phyloP scores from a whole-genome alignment of 495 filamentous ascomycete genomes.

The Pseudoneurospora amorphoporcata region DNA sequence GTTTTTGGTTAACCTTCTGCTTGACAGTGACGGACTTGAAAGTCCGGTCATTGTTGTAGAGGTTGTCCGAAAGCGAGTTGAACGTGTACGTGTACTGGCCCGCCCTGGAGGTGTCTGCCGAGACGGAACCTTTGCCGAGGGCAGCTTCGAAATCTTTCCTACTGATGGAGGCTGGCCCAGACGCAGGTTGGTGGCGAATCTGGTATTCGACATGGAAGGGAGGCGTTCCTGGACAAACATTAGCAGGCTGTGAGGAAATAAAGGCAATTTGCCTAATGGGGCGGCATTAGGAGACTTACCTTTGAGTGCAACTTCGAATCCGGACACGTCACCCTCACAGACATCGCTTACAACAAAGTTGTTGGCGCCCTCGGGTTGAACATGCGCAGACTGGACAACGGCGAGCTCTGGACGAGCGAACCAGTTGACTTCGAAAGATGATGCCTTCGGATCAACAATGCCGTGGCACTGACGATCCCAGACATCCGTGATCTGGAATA shows the following conservation, averaged over 20 bases:
- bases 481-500: conserved; percentile 68
- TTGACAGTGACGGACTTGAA: conserved; percentile 57
- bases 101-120: conserved; percentile 72
- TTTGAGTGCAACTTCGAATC: conserved; percentile 65
- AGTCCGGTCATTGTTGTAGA: conserved; percentile 67
- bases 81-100: conserved; percentile 83
- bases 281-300: conserved; percentile 38
- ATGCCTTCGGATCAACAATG: conserved; percentile 58
- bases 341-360: conserved; percentile 64
- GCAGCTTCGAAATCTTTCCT: conserved; percentile 61
- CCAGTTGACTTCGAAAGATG: conserved; percentile 72
- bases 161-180: conserved; percentile 48
- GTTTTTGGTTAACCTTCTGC: conserved; percentile 73
- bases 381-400: conserved; percentile 49
- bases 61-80: conserved; percentile 62
- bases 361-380: conserved; percentile 30
- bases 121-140: conserved; percentile 58
- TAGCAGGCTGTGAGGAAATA: not conserved
- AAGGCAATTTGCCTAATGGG: not conserved
- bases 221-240: conserved; percentile 44
- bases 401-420: conserved; percentile 66
- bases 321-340: conserved; percentile 89
- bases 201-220: conserved; percentile 80
- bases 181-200: conserved; percentile 52
- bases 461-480: conserved; percentile 72